Percentiles rank a stretch among this genome's conserved stretches.
These are phyloP conservation scores for Stereocaulon alpinum DNA, from an alignment of 495 filamentous ascomycete species.

Conservation along the genomic window DNA sequence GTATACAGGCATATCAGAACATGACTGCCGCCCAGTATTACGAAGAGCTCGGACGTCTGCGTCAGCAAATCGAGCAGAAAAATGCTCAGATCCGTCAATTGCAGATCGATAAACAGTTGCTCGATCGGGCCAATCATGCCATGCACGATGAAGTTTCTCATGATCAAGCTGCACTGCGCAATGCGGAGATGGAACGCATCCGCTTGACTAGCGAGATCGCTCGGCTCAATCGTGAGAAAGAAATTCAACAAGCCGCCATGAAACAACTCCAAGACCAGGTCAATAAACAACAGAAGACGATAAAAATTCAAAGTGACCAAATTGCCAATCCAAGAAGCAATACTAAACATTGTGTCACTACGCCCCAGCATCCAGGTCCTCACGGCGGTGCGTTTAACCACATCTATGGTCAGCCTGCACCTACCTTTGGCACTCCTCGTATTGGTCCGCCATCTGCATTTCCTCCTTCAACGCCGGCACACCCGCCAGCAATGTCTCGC, in stretches of 20 bases:
- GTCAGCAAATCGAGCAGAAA: no score
- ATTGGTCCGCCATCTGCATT: neutral
- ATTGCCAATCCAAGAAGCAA: constrained; percentile 18
- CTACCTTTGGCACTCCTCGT: neutral
- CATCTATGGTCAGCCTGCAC: constrained; percentile 3
- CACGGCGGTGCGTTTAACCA: neutral
- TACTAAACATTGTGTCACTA: neutral
- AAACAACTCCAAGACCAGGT: constrained; percentile 19
- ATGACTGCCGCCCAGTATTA: no score
- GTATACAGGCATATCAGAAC: no score
- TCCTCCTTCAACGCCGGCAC: neutral
- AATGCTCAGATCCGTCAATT: no score
- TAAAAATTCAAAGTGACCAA: constrained; percentile 25
- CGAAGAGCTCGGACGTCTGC: no score
- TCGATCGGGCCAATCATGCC: no score
- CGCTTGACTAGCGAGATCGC: neutral
- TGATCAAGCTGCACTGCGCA: no score
- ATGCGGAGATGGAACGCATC: no score
- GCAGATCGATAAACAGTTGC: no score
- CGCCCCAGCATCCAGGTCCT: neutral
- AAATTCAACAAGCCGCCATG: neutral
- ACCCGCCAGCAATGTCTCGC: neutral
- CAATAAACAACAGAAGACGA: constrained; percentile 21
- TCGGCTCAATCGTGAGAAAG: neutral
- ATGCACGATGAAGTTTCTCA: no score